Conservation (phyloP, 495 filamentous ascomycete species). For the Poronia punctata region DNA sequence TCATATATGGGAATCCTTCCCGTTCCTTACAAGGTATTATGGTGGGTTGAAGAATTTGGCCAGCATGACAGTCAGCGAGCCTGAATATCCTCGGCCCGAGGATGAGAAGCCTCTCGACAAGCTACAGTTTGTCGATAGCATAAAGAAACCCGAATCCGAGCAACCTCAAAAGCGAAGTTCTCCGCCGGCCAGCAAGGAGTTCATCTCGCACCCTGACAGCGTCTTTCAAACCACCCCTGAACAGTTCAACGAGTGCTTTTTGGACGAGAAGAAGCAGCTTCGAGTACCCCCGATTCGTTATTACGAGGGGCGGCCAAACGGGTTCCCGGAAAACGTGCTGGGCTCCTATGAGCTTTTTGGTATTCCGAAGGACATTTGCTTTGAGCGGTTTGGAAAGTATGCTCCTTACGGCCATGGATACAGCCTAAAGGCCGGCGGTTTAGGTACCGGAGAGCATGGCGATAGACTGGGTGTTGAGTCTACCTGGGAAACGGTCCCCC, state of each 20-base stretch:
- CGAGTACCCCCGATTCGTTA: slow-evolving; percentile 60
- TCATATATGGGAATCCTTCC: slow-evolving; percentile 74
- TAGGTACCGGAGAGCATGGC: slow-evolving; percentile 70
- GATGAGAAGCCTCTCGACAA: slow-evolving; percentile 36
- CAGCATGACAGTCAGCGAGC: slow-evolving; percentile 50
- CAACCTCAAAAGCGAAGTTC: slow-evolving; percentile 25
- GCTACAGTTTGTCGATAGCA: slow-evolving; percentile 18
- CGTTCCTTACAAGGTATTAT: slow-evolving; percentile 75
- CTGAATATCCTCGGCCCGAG: slow-evolving; percentile 65
- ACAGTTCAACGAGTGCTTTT: slow-evolving; percentile 59
- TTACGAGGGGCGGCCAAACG: slow-evolving; percentile 65
- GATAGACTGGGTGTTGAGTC: slow-evolving; percentile 66
- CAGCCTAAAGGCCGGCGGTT: slow-evolving; percentile 63
- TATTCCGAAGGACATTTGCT: slow-evolving; percentile 82
- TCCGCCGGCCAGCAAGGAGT: slow-evolving; percentile 44
- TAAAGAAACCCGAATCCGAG: slow-evolving; percentile 16
- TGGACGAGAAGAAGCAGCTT: slow-evolving; percentile 56
- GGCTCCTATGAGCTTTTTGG: slow-evolving; percentile 77
- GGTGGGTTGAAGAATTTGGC: slow-evolving; percentile 69
- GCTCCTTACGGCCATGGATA: slow-evolving; percentile 92
- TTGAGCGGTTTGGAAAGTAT: slow-evolving; percentile 82
- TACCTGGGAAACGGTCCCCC: slow-evolving; percentile 59
- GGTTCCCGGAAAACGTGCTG: slow-evolving; percentile 75
- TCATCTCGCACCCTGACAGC: slow-evolving; percentile 35
- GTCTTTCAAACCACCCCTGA: slow-evolving; percentile 21